Conservation (phyloP, 2,329 filamentous ascomycete species). For the Alternaria atra region DNA sequence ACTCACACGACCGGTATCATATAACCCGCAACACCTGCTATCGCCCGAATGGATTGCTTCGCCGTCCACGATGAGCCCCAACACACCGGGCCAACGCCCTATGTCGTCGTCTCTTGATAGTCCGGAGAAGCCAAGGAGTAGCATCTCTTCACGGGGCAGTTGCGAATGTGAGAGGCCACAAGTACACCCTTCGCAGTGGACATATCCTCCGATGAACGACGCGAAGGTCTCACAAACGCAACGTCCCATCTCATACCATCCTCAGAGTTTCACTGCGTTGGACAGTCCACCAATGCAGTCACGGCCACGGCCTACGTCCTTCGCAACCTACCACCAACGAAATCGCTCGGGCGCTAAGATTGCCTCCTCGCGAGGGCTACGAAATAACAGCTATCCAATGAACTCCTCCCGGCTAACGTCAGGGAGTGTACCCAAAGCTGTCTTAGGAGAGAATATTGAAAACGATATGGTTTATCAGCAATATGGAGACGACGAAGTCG, state of each 20-base stretch:
- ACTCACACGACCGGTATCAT: slow-evolving; percentile 30
- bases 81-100: slow-evolving; percentile 23
- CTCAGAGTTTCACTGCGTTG: slow-evolving; percentile 26
- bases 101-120: slow-evolving; percentile 25
- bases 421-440: slow-evolving; percentile 22
- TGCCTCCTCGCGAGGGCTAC: slow-evolving; percentile 39
- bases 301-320: slow-evolving; percentile 37
- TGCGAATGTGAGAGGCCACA: slow-evolving; percentile 25
- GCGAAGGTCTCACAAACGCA: slow-evolving; percentile 5
- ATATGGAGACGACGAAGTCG: slow-evolving; percentile 27
- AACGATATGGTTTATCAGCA: slow-evolving; percentile 28
- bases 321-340: slow-evolving; percentile 34
- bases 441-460: slow-evolving; percentile 37
- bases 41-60: slow-evolving; percentile 36
- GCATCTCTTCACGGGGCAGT: slow-evolving; percentile 28
- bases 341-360: slow-evolving; percentile 40
- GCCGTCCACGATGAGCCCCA: slow-evolving; percentile 28
- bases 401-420: slow-evolving; percentile 37
- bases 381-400: slow-evolving; percentile 33
- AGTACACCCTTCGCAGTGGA: slow-evolving; percentile 27
- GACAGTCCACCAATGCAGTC: slow-evolving; percentile 26
- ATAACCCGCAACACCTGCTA: slow-evolving; percentile 30
- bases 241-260: slow-evolving; percentile 26
- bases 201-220: slow-evolving; percentile 19
- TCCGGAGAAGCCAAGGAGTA: slow-evolving; percentile 19